Percentiles rank a stretch among this genome's conserved stretches.
These are phyloP conservation scores for Pholiota adiposa DNA, from an alignment of 1,284 basidiomycete species.

Conservation along the genomic window DNA sequence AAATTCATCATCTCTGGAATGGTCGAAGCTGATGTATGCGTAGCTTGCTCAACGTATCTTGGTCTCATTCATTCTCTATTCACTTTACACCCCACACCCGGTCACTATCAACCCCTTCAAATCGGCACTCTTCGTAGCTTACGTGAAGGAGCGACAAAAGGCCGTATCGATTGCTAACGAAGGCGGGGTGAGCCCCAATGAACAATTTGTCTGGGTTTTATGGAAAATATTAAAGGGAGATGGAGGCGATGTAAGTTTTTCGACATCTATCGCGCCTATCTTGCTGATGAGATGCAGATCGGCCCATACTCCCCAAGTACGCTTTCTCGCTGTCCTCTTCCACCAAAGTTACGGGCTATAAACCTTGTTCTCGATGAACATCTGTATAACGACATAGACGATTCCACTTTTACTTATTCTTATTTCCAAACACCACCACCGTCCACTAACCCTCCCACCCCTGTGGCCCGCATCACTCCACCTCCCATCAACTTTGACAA, in stretches of 20 bases:
- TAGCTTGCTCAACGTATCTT: constrained; percentile 74
- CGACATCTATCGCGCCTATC: not conserved
- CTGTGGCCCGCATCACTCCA: constrained; percentile 18
- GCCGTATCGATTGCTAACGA: constrained; percentile 54
- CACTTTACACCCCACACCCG: constrained; percentile 75
- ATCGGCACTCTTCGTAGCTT: constrained; percentile 65
- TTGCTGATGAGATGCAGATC: constrained; percentile 48
- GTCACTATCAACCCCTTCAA: constrained; percentile 79
- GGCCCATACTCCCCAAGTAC: constrained; percentile 76
- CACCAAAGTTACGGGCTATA: constrained; percentile 69
- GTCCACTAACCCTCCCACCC: constrained; percentile 33
- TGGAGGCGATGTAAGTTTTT: constrained; percentile 68
- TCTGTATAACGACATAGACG: constrained; percentile 37
- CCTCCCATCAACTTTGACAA: constrained; percentile 36
- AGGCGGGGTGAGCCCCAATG: constrained; percentile 62
- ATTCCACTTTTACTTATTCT: constrained; percentile 32
- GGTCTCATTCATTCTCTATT: constrained; percentile 75
- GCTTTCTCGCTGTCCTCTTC: constrained; percentile 68
- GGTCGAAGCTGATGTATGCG: constrained; percentile 16
- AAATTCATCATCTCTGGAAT: constrained; percentile 2
- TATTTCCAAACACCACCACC: constrained; percentile 40
- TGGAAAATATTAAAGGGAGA: constrained; percentile 83
- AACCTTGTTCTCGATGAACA: constrained; percentile 70
- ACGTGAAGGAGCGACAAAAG: constrained; percentile 63
- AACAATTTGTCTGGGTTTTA: constrained; percentile 80